Evolutionary conservation across 805 yeast species (phyloP), one percentile per base, ranked within the genome.

Genomic region (Ogataea angusta): DNA sequence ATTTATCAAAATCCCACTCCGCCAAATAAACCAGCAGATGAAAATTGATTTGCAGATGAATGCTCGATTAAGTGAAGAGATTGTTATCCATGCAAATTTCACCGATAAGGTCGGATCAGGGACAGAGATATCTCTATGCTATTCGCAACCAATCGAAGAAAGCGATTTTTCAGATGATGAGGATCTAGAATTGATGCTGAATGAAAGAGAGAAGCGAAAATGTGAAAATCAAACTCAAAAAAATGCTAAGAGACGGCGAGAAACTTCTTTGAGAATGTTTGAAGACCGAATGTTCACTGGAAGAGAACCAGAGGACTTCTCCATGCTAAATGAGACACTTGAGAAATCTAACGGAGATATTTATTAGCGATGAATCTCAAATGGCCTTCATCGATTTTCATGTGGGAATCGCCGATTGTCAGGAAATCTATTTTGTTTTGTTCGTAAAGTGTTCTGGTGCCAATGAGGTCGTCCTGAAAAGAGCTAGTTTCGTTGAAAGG

Each of bases 311-410:
- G 21, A 19, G 8, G 3, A 19, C 21, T 19, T 9, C 8, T 19
- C 21, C 3, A 19, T 7, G 21, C 7, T 9, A 19, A 19, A 9
- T 19, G 3, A 6, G 9, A 19, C 21, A 19, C 27, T 2, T 5
- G 14, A 24, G 14, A 3, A 6, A 6, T 24, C 27, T 24, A 24
- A 12, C 9, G 27, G 16, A 80, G 56, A 52, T 75, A 80, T 39
- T 58, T 57, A 12, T 46, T 43, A 3, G 75, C 73, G 4, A 81
- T 59, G 2, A 63, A 56, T 12, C 53, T 52, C 36, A 84, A 59
- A 43, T 76, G 72, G 2, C 64, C 67, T 5, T 79, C 79, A 5
- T 75, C 62, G n/a, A 85, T 72, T 19, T 64, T 62, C 88, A 86
- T 82, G 57, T 85, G 95, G 3, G 57, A 65, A 15, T 74, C 86